phyloP scores from a whole-genome alignment of 2,329 filamentous ascomycete species.

The Fusarium liriodendri region DNA sequence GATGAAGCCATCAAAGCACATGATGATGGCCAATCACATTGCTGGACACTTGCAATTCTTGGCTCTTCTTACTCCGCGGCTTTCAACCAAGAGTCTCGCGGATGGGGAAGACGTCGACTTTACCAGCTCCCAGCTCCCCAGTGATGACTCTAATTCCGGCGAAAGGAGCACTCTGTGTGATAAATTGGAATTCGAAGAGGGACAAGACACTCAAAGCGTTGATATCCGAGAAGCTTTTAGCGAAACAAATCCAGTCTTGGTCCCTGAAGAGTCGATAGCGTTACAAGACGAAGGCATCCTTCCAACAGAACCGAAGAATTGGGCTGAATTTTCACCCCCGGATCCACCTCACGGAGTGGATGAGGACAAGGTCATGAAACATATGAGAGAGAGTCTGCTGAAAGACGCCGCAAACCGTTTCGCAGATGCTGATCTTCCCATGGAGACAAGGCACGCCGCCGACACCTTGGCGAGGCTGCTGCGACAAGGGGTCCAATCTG shows the following conservation, averaged over 20 bases:
- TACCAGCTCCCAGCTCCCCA: not conserved
- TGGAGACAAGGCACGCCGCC: not conserved
- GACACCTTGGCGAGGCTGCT: fast-evolving
- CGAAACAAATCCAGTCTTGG: not conserved
- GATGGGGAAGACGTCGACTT: not conserved
- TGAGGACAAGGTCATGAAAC: not conserved
- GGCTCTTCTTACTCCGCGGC: not conserved
- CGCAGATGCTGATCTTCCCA: not conserved
- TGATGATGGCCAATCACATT: not conserved
- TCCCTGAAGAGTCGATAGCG: not conserved
- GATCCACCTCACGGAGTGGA: not conserved
- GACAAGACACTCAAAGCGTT: not conserved
- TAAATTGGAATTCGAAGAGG: not conserved
- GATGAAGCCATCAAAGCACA: not conserved
- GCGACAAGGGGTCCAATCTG: fast-evolving
- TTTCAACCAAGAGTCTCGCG: not conserved
- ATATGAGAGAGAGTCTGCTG: not conserved
- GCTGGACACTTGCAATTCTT: not conserved
- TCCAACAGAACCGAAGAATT: not conserved
- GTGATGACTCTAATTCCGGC: not conserved
- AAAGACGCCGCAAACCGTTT: not conserved
- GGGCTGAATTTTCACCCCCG: not conserved
- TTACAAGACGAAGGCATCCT: not conserved
- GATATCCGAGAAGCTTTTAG: not conserved
- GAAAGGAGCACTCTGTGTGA: not conserved